Evolutionary conservation across 1,139 yeast species (phyloP).

Genomic region (Saccharomyces hybrid): DNA sequence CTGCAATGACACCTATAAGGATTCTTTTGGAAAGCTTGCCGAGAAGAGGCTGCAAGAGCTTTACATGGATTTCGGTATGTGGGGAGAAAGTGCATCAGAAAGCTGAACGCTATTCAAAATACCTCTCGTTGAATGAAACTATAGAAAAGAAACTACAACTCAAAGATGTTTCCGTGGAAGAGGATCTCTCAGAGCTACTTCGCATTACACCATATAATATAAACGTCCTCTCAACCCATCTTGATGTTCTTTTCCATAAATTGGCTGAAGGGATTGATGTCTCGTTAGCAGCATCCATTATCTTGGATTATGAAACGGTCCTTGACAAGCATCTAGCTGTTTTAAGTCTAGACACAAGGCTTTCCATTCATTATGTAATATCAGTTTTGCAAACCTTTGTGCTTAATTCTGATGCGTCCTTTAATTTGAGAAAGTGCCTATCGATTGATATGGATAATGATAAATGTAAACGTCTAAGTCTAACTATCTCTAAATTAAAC

Average conservation of each 20-base stretch:
- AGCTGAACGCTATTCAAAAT: constrained; percentile 7
- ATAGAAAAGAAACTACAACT: constrained; percentile 6
- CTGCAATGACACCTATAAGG: constrained; percentile 7
- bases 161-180: not conserved
- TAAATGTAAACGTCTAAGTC: constrained; percentile 24
- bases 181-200: not conserved
- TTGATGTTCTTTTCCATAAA: constrained; percentile 12
- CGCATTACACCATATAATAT: constrained; percentile 9
- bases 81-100: constrained; percentile 21
- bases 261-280: constrained; percentile 13
- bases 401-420: constrained; percentile 22
- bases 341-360: constrained; percentile 18
- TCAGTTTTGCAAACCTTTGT: constrained; percentile 24
- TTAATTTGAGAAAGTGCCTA: constrained; percentile 24
- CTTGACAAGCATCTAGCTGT: constrained; percentile 20
- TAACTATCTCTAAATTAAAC: constrained; percentile 19
- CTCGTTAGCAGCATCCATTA: constrained; percentile 10
- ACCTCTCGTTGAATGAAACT: constrained; percentile 10
- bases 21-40: constrained; percentile 20
- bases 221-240: constrained; percentile 10
- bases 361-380: constrained; percentile 17
- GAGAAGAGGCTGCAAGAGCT: constrained; percentile 19
- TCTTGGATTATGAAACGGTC: constrained; percentile 16
- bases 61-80: constrained; percentile 25
- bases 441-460: constrained; percentile 29